Evolutionary conservation across 805 yeast genomes (phyloP).

Genomic region (Suhomyces sp.): DNA sequence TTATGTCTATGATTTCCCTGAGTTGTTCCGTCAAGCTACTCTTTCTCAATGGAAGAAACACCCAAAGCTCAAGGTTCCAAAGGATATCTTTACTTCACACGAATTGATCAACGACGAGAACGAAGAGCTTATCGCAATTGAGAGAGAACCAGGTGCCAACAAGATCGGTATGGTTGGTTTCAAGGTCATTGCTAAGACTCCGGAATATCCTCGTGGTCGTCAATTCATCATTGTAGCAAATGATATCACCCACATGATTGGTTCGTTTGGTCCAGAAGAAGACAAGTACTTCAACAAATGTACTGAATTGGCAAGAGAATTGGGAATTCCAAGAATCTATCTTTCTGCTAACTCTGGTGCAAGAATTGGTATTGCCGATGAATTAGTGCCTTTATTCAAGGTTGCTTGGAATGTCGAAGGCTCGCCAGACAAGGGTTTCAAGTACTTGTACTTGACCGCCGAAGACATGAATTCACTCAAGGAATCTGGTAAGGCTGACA

Average conservation of each 20-base stretch:
- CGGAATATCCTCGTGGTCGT: constrained; percentile 96
- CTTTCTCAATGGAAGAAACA: constrained; percentile 77
- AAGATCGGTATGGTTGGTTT: constrained; percentile 97
- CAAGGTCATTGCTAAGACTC: constrained; percentile 85
- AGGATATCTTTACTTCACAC: constrained; percentile 70
- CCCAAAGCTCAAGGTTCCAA: constrained; percentile 60
- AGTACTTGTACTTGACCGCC: constrained; percentile 76
- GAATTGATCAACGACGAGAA: constrained; percentile 86
- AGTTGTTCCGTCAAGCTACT: constrained; percentile 91
- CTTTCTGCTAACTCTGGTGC: constrained; percentile 99
- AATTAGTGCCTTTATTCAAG: constrained; percentile 80
- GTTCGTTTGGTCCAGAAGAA: constrained; percentile 97
- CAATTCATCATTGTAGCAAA: constrained; percentile 90
- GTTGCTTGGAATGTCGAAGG: constrained; percentile 88
- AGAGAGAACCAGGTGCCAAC: constrained; percentile 96
- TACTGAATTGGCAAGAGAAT: constrained; percentile 84
- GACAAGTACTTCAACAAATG: constrained; percentile 89
- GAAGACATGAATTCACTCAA: constrained; percentile 59
- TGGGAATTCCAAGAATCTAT: constrained; percentile 94
- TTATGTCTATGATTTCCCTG: constrained; percentile 98
- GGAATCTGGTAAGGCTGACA: constrained; percentile 55
- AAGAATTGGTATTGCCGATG: constrained; percentile 97
- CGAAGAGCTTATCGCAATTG: constrained; percentile 78
- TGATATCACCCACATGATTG: constrained; percentile 96
- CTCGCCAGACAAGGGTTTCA: constrained; percentile 82